Evolutionary conservation across 257 asterid species (phyloP), one percentile per base, ranked within the genome.

Genomic region (Eucommia ulmoides): DNA sequence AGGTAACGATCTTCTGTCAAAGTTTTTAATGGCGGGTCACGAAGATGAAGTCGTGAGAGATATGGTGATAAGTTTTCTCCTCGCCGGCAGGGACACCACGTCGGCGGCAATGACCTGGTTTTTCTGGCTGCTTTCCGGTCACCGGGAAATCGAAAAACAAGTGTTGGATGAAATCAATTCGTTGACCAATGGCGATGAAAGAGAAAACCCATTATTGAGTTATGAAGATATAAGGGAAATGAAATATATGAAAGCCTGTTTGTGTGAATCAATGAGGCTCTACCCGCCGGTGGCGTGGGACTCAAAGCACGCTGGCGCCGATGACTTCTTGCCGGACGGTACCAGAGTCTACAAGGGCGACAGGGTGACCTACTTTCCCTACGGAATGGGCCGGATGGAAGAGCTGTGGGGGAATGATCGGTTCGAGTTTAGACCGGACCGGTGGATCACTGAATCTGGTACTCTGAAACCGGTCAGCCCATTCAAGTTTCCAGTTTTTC

Each of bases 281-380:
- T 88, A 88, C 45, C 97, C 97, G 1, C 97, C 97, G n/a, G 97
- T 88, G 49, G 95, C 73, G 47, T 88, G 94, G 93, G 97, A 88
- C 64, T 84, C 95, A 0, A 84, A 84, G 48, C 87, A 81, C 33
- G 87, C 93, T 1, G 72, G 53, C 1, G 58, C 44, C 0, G 88
- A 76, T 56, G 97, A 88, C 49, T 49, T 75, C 1, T 55, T 88
- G 46, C 95, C 93, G 0, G 97, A 88, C 19, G 97, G 97, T 0
- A 83, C 94, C 0, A 62, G 47, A 56, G 75, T 78, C 20, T 19
- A 2, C 4, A 53, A 44, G 1, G 20, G 20, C 20, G 15, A 42
- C 48, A 42, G 48, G 48, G 48, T 42, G 48, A 42, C 48, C 3
- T 42, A 42, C 19, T 42, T 42, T 42, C 48, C 48, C n/a, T 42